Conservation (phyloP, 2,329 filamentous ascomycete species). For the Colletotrichum brevisporum region DNA sequence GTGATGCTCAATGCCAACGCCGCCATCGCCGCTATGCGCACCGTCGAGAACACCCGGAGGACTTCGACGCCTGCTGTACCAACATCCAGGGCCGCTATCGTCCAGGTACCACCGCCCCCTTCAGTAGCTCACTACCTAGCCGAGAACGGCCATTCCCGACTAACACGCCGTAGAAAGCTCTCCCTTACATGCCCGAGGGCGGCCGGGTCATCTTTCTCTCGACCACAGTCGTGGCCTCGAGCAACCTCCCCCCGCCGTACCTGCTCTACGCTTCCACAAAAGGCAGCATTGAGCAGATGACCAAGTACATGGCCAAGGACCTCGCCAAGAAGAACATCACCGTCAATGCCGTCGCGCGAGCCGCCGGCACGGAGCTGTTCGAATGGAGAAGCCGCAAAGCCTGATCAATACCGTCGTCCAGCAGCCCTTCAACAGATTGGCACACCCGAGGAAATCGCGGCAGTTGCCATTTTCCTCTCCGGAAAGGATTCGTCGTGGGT, state of each 20-base stretch:
- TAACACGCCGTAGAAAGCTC: constrained; percentile 58
- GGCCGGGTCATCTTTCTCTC: constrained; percentile 67
- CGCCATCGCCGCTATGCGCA: constrained; percentile 64
- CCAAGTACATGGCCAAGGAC: constrained; percentile 68
- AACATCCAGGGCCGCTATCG: constrained; percentile 72
- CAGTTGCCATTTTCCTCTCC: constrained; percentile 50
- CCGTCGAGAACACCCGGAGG: constrained; percentile 62
- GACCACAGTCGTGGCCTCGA: constrained; percentile 54
- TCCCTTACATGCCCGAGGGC: constrained; percentile 64
- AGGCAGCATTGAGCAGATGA: constrained; percentile 72
- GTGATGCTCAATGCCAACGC: no score
- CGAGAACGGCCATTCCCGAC: not conserved
- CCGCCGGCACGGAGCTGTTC: constrained; percentile 70
- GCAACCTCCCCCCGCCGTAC: constrained; percentile 59
- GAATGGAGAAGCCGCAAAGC: constrained; percentile 62
- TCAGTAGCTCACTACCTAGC: not conserved
- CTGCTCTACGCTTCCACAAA: constrained; percentile 70
- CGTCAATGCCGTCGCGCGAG: constrained; percentile 58
- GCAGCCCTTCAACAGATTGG: constrained; percentile 43
- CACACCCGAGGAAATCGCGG: constrained; percentile 56
- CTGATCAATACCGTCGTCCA: constrained; percentile 56
- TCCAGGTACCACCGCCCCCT: constrained; percentile 49
- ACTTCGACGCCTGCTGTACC: constrained; percentile 65
- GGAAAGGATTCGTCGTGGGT: constrained; percentile 58
- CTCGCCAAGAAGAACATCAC: constrained; percentile 60